phyloP scores from a whole-genome alignment of 208 protist genomes.

The Trypanosoma caninum region DNA sequence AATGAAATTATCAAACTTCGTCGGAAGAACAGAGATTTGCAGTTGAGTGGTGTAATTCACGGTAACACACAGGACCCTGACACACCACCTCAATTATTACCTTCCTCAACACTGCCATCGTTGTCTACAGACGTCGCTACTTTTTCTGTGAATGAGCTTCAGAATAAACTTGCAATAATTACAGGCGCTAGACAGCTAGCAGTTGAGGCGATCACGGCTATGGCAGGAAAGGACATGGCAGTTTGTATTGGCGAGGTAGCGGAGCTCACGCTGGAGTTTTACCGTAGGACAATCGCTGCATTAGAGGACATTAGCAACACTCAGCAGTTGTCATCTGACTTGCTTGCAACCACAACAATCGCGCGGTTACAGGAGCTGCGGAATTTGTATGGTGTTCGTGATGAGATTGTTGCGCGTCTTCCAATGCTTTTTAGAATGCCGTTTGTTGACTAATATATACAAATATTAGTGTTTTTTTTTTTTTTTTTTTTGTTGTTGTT shows the following conservation, averaged over 20 bases:
- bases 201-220: slow-evolving; percentile 58
- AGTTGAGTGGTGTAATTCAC: slow-evolving; percentile 20
- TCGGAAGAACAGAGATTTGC: slow-evolving; percentile 31
- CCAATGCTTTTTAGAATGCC: slow-evolving; percentile 37
- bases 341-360: slow-evolving; percentile 9
- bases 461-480: neutral
- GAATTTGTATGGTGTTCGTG: slow-evolving; percentile 21
- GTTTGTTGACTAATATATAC: slow-evolving; percentile 10
- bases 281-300: slow-evolving; percentile 26
- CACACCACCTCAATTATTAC: no score
- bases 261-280: slow-evolving; percentile 46
- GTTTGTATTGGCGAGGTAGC: slow-evolving; percentile 43
- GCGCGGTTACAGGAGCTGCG: slow-evolving; percentile 29
- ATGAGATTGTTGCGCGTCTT: slow-evolving; percentile 35
- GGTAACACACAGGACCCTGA: no score
- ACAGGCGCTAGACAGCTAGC: slow-evolving; percentile 42
- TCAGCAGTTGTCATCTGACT: neutral
- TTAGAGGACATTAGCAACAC: slow-evolving; percentile 14
- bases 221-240: slow-evolving; percentile 45
- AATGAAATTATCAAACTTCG: slow-evolving; percentile 28
- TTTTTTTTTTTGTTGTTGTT: neutral
- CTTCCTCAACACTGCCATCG: neutral
- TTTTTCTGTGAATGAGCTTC: no score
- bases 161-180: slow-evolving; percentile 53
- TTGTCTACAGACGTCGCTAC: no score